Base-by-base conservation (phyloP, 106 monocot genomes). In the Phalaenopsis aphrodite region DNA sequence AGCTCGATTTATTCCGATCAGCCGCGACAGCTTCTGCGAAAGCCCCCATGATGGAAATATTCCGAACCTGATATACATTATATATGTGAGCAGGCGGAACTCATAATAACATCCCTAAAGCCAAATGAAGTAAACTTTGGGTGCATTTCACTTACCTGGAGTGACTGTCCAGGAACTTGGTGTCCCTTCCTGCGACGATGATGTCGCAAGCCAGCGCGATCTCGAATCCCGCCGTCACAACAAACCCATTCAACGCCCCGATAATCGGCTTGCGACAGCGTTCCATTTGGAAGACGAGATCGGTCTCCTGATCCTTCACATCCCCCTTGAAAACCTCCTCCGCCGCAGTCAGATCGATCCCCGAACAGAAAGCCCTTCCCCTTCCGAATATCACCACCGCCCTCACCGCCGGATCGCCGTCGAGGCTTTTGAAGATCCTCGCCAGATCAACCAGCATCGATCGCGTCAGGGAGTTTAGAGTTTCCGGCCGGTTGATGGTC, bases 11-110 rank as follows among this genome's bases (percentile, higher is more conserved):
- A 83, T 82, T 58, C 98, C 98, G 55, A 99, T 93, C 0, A 94
- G 49, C 2, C 92, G 90, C 0, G 91, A 83, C 0, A 99, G 91
- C 86, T 94, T 99, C 57, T 95, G 94, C 52, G 98, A 97, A n/a
- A 99, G 93, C 12, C 98, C 98, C 98, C 94, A 99, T 1, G 98
- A 94, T 24, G 98, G 98, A 78, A 94, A 95, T 75, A 99, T 91
- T 19, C 98, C 94, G 79, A 99, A 95, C 78, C 94, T 94, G 84
- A 75, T n/a, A 10, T 42, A 42, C 48, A 10, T 8, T 0, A 30
- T 30, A 30, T 30, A 30, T 30, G 30, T 30, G 30, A 30, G 30
- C 30, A 61, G n/a, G 10, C n/a, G 21, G 14, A 56, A 56, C 8
- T 12, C 17, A 56, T n/a, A 12, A 12, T 61, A 30, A 2, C 61